Conservation (phyloP, 2,329 filamentous ascomycete genomes). For the Westerdykella ornata region DNA sequence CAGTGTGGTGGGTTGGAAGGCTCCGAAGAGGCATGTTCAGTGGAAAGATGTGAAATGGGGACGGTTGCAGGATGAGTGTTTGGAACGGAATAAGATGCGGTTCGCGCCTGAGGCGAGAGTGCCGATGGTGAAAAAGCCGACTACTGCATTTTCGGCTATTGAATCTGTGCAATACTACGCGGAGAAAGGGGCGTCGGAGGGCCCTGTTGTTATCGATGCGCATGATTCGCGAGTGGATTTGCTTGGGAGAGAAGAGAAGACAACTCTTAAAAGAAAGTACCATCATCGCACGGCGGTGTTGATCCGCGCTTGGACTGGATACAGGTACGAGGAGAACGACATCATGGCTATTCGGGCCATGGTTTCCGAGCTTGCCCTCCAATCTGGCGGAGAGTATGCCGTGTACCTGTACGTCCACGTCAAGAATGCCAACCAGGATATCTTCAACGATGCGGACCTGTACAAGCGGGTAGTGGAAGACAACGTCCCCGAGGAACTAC, state of each 20-base stretch:
- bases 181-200: slow-evolving; percentile 15
- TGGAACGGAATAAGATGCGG: slow-evolving; percentile 59
- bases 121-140: slow-evolving; percentile 23
- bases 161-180: no score
- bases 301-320: slow-evolving; percentile 44
- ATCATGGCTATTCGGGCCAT: slow-evolving; percentile 42
- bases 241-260: no score
- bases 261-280: slow-evolving; percentile 19
- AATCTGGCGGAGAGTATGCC: slow-evolving; percentile 44
- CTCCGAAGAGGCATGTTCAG: slow-evolving; percentile 38
- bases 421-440: slow-evolving; percentile 49
- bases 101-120: slow-evolving; percentile 44
- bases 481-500: slow-evolving; percentile 63
- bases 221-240: not conserved
- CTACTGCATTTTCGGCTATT: slow-evolving; percentile 16
- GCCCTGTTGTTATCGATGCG: slow-evolving; percentile 10
- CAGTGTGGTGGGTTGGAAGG: slow-evolving; percentile 40
- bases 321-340: slow-evolving; percentile 44
- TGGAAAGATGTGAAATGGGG: slow-evolving; percentile 68
- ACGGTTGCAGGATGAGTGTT: slow-evolving; percentile 59
- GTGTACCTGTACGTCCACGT: slow-evolving; percentile 45
- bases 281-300: slow-evolving; percentile 42
- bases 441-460: slow-evolving; percentile 53
- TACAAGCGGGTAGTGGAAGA: slow-evolving; percentile 56
- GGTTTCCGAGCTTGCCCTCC: slow-evolving; percentile 42